A percentile compares a stretch with the other conserved stretches of the same genome.
Evolutionary conservation across 306 rosid species (phyloP).

Genomic region (Phaseolus lunatus): DNA sequence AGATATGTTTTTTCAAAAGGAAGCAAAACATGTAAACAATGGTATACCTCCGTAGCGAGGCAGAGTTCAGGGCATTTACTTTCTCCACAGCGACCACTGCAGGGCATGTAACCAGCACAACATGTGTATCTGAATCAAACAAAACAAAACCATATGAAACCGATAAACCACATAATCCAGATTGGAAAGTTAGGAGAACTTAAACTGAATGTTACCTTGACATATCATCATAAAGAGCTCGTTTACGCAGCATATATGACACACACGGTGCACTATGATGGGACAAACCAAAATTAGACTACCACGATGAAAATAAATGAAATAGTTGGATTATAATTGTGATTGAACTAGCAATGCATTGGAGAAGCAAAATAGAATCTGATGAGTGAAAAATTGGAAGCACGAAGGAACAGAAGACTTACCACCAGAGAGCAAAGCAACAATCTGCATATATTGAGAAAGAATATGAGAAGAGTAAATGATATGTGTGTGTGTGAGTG

Average conservation of each 20-base stretch:
- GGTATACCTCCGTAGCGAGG: constrained; percentile 74
- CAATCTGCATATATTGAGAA: constrained; percentile 63
- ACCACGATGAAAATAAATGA: no score
- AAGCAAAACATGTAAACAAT: not conserved
- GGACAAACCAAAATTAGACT: constrained; percentile 21
- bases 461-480: not conserved
- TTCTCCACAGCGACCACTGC: constrained; percentile 94
- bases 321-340: no score
- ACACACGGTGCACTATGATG: constrained; percentile 74
- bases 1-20: not conserved
- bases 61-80: constrained; percentile 87
- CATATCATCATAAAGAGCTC: constrained; percentile 88
- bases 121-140: constrained; percentile 69
- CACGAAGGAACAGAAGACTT: constrained; percentile 43
- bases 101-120: constrained; percentile 95
- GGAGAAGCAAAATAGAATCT: not conserved
- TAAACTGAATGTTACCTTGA: constrained; percentile 65
- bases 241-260: constrained; percentile 83
- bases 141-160: constrained; percentile 4
- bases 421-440: constrained; percentile 79
- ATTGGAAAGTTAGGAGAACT: constrained; percentile 1
- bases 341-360: not conserved
- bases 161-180: not conserved
- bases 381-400: not conserved
- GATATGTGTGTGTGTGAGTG: not conserved